Evolutionary conservation across 345 rosid species (phyloP), one percentile per base, ranked within the genome.

Genomic region (Eucalyptus pauciflora): DNA sequence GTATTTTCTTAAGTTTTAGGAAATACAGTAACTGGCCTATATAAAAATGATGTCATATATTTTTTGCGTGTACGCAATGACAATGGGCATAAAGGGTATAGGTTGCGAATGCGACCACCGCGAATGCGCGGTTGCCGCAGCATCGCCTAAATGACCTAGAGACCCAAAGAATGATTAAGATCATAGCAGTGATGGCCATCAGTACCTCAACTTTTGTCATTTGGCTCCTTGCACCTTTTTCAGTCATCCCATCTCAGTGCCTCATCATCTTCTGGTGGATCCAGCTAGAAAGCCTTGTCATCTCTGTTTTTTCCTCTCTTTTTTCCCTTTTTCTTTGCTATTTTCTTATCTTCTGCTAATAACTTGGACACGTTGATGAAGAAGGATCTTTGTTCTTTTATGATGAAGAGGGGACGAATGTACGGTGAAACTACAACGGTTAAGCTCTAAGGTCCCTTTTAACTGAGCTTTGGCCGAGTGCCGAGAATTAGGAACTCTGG

Each of bases 191-290:
- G 71, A 62, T 29, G 71, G 17, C 71, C 10, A 62, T 1, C 17
- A 6, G 9, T 62, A 29, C 17, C 71, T 64, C 71, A 13, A 64
- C n/a, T n/a, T 64, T 64, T n/a, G 33, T 6, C 37, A 60, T 4
- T 60, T 27, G 14, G n/a, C 14, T 60, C 31, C 2, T 5, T 60
- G 3, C 14, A 27, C 13, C 14, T 25, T 60, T 1, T 1, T 3
- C 13, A 25, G 1, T 60, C 67, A 4, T 60, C 31, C 15, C n/a
- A 11, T 1, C 0, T 7, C 15, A 60, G 4, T 12, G 31, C 0
- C 13, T 7, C 1, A 0, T 5, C 13, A 56, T 10, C 62, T 56
- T 56, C 33, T 33, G 33, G 33, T 33, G 11, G 62, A 60, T 25
- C 67, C 0, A 27, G 15, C 6, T 4, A 25, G 2, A 10, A 60